Evolutionary conservation across 306 rosid genomes (phyloP), one percentile per base, ranked within the genome.

Genomic region (Parietaria judaica): DNA sequence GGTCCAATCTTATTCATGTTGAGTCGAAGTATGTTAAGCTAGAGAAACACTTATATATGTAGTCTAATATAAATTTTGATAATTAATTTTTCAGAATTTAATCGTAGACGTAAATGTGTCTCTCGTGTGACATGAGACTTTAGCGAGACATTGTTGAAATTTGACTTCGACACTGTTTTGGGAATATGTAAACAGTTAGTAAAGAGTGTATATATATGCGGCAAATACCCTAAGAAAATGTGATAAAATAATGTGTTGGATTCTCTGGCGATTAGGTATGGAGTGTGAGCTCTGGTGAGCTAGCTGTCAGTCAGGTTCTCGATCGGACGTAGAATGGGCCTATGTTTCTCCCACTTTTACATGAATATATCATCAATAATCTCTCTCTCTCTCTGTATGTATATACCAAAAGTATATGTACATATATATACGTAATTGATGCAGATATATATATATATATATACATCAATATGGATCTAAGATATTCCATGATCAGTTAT

Each of bases 271-370:
- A 71, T 78, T 70, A 66, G 76, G 82, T 37, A 72, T 73, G 79
- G 72, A 73, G 69, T 68, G 70, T 60, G 58, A 66, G 70, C 68
- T 47, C 74, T 71, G 64, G 13, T 46, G 62, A 61, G 71, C 75
- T 66, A 70, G 65, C 74, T 69, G 61, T 65, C 67, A 79, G 87
- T 70, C 80, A 59, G 73, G 67, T 43, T 51, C 51, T 79, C 68
- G 63, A 38, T 70, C 70, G 64, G 72, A 76, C 56, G 72, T 58
- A 57, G 78, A 74, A 76, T 76, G 78, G 76, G 76, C 62, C 84
- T 70, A 61, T 45, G 39, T 55, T 14, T 16, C 55, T 52, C 50
- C 57, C 37, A 61, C 44, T 43, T 66, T 65, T 49, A 65, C 63
- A 58, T 14, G 8, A 7, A 41, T 58, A 49, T 57, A 39, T 51